Evolutionary conservation across 257 asterid genomes (phyloP).

Genomic region (Mentha longifolia): DNA sequence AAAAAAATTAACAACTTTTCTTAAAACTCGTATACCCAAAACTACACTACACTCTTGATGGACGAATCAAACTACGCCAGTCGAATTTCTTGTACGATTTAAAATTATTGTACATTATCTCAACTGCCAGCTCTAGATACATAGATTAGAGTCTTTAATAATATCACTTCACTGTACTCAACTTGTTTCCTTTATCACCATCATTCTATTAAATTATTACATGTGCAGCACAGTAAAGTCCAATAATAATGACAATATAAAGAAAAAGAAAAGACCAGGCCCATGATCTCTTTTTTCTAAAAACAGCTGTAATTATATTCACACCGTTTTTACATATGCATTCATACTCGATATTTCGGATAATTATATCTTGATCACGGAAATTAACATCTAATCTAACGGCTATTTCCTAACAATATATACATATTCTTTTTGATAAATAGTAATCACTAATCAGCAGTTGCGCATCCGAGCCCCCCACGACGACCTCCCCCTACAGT

Average conservation of each 20-base stretch:
- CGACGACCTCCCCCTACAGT: conserved; percentile 26
- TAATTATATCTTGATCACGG: no score
- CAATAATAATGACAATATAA: neutral
- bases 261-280: neutral
- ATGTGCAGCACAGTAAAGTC: neutral
- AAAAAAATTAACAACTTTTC: no score
- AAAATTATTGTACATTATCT: neutral
- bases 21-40: no score
- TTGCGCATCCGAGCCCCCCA: conserved; percentile 52
- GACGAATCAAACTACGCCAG: neutral
- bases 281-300: neutral
- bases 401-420: neutral
- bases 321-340: no score
- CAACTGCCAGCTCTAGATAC: neutral
- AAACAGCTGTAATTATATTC: no score
- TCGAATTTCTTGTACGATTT: neutral
- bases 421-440: neutral
- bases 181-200: neutral
- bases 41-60: neutral
- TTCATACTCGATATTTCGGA: no score
- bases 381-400: neutral
- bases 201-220: neutral
- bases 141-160: neutral
- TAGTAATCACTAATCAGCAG: neutral
- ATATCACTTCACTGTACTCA: neutral